These are phyloP conservation scores for Neonectria ditissima DNA, from an alignment of 2,329 filamentous ascomycete species.

Conservation along the genomic window DNA sequence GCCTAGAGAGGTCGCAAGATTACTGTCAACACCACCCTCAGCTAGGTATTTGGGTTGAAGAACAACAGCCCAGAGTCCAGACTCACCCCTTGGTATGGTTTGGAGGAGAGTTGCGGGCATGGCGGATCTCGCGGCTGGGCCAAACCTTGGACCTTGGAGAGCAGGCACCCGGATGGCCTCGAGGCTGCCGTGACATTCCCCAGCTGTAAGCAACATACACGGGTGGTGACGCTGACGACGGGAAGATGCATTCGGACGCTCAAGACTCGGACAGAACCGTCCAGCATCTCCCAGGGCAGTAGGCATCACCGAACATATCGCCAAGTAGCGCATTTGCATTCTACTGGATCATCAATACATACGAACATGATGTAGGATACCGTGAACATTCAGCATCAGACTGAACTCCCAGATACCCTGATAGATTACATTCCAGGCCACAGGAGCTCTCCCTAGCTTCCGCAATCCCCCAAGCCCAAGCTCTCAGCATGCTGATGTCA, in stretches of 20 bases:
- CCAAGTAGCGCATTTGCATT: not conserved
- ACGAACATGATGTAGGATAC: too few relatives aligned
- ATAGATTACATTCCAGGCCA: not conserved
- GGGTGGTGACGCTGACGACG: not conserved
- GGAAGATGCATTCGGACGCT: not conserved
- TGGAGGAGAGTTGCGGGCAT: not conserved
- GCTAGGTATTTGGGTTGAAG: too few relatives aligned
- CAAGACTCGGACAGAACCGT: not conserved
- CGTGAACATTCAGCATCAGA: too few relatives aligned
- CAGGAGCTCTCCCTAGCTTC: not conserved
- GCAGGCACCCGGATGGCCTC: conserved; percentile 2
- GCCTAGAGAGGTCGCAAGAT: not conserved
- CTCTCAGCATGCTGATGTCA: conserved; percentile 21
- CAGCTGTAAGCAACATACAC: not conserved
- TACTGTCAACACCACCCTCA: not conserved
- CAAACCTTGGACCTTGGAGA: not conserved
- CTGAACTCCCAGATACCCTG: too few relatives aligned
- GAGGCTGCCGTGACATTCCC: not conserved
- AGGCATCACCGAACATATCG: too few relatives aligned
- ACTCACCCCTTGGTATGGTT: not conserved
- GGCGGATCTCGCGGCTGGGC: not conserved
- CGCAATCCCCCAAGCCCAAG: not conserved
- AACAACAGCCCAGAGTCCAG: not conserved
- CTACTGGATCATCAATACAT: not conserved
- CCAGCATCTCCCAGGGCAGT: too few relatives aligned